Evolutionary conservation across 225 moss, liverwort and hornwort genomes (phyloP).

Genomic region (Pseudoscleropodium purum): DNA sequence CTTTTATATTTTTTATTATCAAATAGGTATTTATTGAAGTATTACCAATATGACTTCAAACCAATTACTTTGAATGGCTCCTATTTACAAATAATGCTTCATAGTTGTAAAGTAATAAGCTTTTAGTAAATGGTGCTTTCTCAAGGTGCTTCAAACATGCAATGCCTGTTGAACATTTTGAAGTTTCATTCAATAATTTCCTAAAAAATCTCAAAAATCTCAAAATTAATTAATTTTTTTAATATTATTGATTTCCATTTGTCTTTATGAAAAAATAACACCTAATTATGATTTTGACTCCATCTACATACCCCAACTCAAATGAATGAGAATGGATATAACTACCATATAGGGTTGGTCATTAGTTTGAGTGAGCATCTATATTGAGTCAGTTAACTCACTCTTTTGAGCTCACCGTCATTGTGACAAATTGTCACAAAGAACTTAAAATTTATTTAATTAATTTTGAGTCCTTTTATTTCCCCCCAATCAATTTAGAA

Average conservation of each 20-base stretch:
- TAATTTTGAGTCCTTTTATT: too few relatives aligned
- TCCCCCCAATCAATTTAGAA: too few relatives aligned
- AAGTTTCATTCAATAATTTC: neutral
- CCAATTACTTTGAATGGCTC: neutral
- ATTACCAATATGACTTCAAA: neutral
- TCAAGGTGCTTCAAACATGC: neutral
- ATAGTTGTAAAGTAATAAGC: neutral
- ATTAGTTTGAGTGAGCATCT: accelerated
- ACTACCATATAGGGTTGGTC: neutral
- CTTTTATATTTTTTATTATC: neutral
- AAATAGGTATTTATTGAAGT: neutral
- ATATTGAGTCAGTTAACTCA: too few relatives aligned
- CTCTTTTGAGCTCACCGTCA: too few relatives aligned
- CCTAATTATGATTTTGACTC: too few relatives aligned
- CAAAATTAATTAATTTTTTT: accelerated
- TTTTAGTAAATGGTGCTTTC: neutral
- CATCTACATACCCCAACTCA: too few relatives aligned
- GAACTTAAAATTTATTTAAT: too few relatives aligned
- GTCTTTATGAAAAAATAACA: neutral
- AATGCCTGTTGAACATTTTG: neutral
- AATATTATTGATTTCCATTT: neutral
- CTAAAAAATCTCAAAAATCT: neutral
- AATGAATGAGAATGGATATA: too few relatives aligned
- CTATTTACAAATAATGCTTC: neutral
- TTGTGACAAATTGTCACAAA: too few relatives aligned